Evolutionary conservation across 2,329 filamentous ascomycete genomes (phyloP).

Genomic region (Colletotrichum truncatum): DNA sequence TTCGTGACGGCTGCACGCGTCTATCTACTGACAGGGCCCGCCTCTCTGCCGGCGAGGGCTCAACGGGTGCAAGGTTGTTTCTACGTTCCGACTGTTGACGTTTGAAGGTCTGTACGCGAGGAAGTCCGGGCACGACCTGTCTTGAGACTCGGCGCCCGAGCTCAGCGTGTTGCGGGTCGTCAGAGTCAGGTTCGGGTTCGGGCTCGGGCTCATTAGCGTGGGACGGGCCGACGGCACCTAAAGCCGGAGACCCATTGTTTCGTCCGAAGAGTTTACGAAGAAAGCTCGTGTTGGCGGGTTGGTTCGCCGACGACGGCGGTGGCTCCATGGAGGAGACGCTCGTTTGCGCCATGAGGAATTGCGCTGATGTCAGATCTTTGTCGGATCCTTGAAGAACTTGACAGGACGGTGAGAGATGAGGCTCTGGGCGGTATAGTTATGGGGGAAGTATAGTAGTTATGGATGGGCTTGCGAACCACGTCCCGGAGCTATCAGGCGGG

Average conservation of each 20-base stretch:
- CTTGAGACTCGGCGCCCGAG: conserved; percentile 55
- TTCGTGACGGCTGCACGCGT: conserved; percentile 47
- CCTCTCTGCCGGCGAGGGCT: conserved; percentile 72
- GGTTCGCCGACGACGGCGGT: conserved; percentile 5
- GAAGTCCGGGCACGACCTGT: conserved; percentile 80
- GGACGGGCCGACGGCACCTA: conserved; percentile 16
- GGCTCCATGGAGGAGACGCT: conserved; percentile 18
- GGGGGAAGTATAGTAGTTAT: conserved; percentile 24
- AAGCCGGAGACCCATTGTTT: conserved; percentile 22
- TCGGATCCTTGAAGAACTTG: conserved; percentile 2
- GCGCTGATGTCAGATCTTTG: neutral
- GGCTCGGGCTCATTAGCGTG: conserved; percentile 26
- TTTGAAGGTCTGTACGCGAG: conserved; percentile 81
- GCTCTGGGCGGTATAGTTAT: conserved; percentile 29
- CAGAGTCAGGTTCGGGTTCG: conserved; percentile 31
- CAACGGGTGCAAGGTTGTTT: conserved; percentile 74
- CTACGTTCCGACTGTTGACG: conserved; percentile 84
- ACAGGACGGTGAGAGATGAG: conserved; percentile 18
- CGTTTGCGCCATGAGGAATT: conserved; percentile 25
- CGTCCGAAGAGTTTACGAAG: conserved; percentile 31
- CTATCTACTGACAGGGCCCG: conserved; percentile 76
- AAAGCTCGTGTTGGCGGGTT: conserved; percentile 23
- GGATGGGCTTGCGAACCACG: conserved; percentile 23
- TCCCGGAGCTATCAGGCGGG: conserved; percentile 25
- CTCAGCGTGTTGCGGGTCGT: conserved; percentile 43